Base-by-base conservation (phyloP, 179 eudicot species). In the Carnegiea gigantea region DNA sequence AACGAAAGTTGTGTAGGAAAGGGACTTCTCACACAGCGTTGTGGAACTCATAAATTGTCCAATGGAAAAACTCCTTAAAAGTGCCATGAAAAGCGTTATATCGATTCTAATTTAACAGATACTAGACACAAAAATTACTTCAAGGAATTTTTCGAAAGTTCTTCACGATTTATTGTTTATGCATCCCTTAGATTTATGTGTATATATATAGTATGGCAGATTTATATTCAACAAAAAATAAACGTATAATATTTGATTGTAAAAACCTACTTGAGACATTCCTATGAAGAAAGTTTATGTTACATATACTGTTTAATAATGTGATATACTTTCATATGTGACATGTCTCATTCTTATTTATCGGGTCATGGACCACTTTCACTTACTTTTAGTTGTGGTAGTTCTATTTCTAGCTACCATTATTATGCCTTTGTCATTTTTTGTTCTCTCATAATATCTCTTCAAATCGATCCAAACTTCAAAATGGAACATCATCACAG, bases 291-390 rank as follows among this genome's bases (percentile, higher is more conserved):
- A 33, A 33, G 36, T 33, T 33, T 33, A 33, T 33, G 36, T 54
- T 54, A 18, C 15, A 54, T 54, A 54, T 18, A 13, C 2, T 11
- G n/a, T 18, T 54, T 5, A 6, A 5, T 54, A 1, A 4, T 54
- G 74, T 78, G 74, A 2, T 15, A 54, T 73, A 82, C 78, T 78
- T 77, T 60, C 60, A 73, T 76, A 23, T 28, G 28, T 73, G 78
- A 28, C 68, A 74, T 64, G 54, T 62, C 85, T 26, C 51, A 59
- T n/a, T 82, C 80, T 24, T 7, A 82, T 30, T 28, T 57, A 77
- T 46, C 74, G 82, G 79, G 73, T 76, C 79, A 74, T 83, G 26
- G 49, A 48, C 78, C 82, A 79, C 82, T 74, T 24, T 44, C 76
- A 49, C 15, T 49, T 75, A 23, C 30, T 75, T 28, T 21, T 30